phyloP scores from a whole-genome alignment of 345 rosid species.

The Syzygium aqueum region DNA sequence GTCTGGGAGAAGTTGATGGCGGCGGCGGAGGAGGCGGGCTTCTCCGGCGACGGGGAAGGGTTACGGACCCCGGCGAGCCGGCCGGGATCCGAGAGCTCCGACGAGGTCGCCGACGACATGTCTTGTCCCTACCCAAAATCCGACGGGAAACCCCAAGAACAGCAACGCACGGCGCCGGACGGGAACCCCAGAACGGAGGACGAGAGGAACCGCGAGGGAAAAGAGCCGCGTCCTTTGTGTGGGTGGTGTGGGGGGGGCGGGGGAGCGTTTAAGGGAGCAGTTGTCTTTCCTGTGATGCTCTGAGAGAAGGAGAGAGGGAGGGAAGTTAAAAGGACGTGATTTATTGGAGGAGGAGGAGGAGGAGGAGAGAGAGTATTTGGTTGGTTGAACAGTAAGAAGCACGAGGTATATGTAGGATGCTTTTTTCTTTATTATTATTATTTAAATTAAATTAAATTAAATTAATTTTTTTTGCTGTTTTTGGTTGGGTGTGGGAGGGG shows the following conservation, averaged over 20 bases:
- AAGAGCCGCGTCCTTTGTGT: no score
- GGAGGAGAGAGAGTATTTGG: background rate
- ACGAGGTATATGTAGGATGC: slow-evolving; percentile 36
- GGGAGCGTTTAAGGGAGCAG: no score
- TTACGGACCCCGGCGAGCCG: slow-evolving; percentile 3
- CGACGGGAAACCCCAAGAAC: background rate
- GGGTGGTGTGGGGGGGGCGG: no score
- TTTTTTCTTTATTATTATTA: background rate
- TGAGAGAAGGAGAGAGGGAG: background rate
- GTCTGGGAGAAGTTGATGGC: slow-evolving; percentile 44
- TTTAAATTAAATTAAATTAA: background rate
- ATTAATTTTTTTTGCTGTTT: no score
- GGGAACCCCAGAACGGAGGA: background rate
- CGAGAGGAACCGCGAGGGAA: background rate
- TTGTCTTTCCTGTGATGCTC: background rate
- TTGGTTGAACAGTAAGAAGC: slow-evolving; percentile 11
- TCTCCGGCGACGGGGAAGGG: slow-evolving; percentile 19
- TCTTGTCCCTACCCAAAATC: background rate
- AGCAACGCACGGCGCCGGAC: background rate
- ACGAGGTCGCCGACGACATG: slow-evolving; percentile 6
- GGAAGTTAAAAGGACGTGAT: background rate
- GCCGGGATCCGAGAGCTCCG: slow-evolving; percentile 19
- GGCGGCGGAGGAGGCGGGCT: slow-evolving; percentile 14
- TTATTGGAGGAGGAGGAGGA: background rate
- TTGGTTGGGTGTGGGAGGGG: background rate